phyloP scores from a whole-genome alignment of 106 monocot species.

The Chionographis japonica region DNA sequence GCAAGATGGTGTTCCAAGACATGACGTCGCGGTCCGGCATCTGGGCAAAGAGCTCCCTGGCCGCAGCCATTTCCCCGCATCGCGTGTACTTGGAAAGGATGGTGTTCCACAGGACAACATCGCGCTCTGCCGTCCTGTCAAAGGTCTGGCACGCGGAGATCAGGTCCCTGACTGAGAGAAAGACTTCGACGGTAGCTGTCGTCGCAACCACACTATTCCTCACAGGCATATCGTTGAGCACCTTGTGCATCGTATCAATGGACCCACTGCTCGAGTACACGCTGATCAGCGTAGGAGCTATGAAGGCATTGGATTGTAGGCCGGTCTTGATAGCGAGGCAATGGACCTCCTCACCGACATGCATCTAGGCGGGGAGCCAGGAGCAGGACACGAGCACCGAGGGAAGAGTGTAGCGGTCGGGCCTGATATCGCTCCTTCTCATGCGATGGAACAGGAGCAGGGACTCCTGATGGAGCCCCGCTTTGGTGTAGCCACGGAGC shows the following conservation, averaged over 20 bases:
- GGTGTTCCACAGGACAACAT: conserved; percentile 51
- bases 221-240: conserved; percentile 43
- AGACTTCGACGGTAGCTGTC: conserved; percentile 35
- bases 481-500: conserved; percentile 35
- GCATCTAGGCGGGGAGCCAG: background rate
- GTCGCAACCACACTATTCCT: conserved; percentile 39
- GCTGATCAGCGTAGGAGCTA: conserved; percentile 42
- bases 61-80: conserved; percentile 30
- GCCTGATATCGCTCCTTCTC: conserved; percentile 25
- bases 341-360: conserved; percentile 29
- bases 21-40: conserved; percentile 48
- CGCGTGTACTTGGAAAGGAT: conserved; percentile 41
- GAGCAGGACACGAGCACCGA: conserved; percentile 47
- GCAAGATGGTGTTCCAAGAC: conserved; percentile 60
- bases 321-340: conserved; percentile 41
- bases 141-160: conserved; percentile 23
- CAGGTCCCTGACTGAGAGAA: conserved; percentile 31
- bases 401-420: conserved; percentile 46
- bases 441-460: conserved; percentile 33
- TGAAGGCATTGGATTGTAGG: conserved; percentile 30
- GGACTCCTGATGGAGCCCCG: conserved; percentile 14
- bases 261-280: conserved; percentile 28
- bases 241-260: conserved; percentile 15
- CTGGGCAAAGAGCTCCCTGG: conserved; percentile 33
- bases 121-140: conserved; percentile 22